Conservation (phyloP, 2,329 filamentous ascomycete species). For the Aureobasidium melanogenum region DNA sequence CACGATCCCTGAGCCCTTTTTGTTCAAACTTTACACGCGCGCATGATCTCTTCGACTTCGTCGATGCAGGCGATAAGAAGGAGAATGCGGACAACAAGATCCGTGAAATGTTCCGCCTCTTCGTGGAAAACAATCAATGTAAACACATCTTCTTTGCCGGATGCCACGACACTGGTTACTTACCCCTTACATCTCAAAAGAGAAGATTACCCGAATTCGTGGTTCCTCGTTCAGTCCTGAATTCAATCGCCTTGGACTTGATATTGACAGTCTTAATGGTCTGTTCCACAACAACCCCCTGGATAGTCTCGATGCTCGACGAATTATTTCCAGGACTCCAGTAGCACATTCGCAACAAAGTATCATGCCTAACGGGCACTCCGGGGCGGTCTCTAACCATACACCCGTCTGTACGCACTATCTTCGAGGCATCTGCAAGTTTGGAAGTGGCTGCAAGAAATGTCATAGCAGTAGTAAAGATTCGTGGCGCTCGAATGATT, state of each 20-base stretch:
- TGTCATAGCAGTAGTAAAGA: constrained; percentile 15
- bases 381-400: not conserved
- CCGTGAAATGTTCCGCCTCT: constrained; percentile 42
- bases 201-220: constrained; percentile 46
- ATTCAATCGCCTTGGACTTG: constrained; percentile 44
- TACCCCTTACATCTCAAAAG: constrained; percentile 41
- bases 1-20: constrained; percentile 45
- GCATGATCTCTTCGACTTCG: constrained; percentile 51
- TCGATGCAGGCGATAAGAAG: constrained; percentile 53
- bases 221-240: constrained; percentile 44
- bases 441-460: constrained; percentile 22
- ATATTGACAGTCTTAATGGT: constrained; percentile 42
- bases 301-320: constrained; percentile 11
- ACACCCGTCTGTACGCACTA: not conserved
- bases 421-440: constrained; percentile 20
- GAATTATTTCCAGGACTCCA: not conserved
- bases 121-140: constrained; percentile 51
- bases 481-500: not conserved
- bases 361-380: not conserved
- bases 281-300: constrained; percentile 42
- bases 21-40: constrained; percentile 49
- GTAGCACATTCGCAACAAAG: not conserved
- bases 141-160: constrained; percentile 56
- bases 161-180: constrained; percentile 54
- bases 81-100: constrained; percentile 54